phyloP scores from a whole-genome alignment of 108 stramenopile genomes.

The Cyclotella baltica region DNA sequence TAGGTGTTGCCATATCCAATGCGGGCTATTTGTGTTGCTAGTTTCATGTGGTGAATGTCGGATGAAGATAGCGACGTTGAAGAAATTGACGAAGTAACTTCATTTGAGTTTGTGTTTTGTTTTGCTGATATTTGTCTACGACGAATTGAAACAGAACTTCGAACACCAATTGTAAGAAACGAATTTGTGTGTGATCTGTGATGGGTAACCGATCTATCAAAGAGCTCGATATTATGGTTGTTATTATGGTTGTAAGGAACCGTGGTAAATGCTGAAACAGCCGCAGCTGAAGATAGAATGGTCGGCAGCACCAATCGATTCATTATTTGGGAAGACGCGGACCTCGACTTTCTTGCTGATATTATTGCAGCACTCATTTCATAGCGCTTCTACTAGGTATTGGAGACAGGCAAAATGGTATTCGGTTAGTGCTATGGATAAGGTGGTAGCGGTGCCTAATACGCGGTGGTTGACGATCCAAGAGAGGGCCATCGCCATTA shows the following conservation, averaged over 20 bases:
- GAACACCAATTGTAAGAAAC: too few relatives aligned
- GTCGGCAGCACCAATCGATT: not conserved
- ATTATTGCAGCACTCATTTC: slow-evolving; percentile 7
- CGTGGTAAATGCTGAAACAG: not conserved
- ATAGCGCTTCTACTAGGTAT: too few relatives aligned
- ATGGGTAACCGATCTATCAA: not conserved
- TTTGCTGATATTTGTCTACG: not conserved
- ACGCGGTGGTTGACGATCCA: too few relatives aligned
- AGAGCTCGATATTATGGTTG: not conserved
- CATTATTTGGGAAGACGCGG: not conserved
- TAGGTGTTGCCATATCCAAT: slow-evolving; percentile 76
- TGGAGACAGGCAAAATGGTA: too few relatives aligned
- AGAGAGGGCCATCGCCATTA: too few relatives aligned
- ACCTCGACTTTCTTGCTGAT: not conserved
- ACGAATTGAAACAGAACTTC: too few relatives aligned
- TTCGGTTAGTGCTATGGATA: too few relatives aligned
- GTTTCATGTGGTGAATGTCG: slow-evolving; percentile 48
- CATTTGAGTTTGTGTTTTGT: not conserved
- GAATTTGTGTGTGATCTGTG: not conserved
- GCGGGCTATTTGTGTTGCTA: slow-evolving; percentile 60
- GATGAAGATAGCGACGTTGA: slow-evolving; percentile 18
- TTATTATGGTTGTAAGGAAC: not conserved
- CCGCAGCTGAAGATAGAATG: slow-evolving; percentile 5
- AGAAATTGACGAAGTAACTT: not conserved
- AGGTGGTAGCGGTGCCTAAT: too few relatives aligned